Base-by-base conservation (phyloP, 2,329 filamentous ascomycete species). In the Sclerotinia spermophila region DNA sequence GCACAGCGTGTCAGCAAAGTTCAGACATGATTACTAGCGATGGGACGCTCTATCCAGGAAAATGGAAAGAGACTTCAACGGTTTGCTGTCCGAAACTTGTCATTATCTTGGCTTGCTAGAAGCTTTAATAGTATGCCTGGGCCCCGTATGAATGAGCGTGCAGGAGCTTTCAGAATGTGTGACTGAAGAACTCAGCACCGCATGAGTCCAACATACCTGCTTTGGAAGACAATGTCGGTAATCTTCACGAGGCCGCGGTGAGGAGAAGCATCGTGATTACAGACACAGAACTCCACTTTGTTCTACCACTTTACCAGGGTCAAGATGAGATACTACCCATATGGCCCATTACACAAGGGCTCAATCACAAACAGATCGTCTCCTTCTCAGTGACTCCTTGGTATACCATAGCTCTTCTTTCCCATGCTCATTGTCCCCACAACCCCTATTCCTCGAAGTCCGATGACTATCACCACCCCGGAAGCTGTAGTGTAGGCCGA, bases 1-100 rank as follows among this genome's bases (percentile, higher is more conserved):
- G 96, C 95, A 40, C 96, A 99, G 79, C 91, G 91, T 75, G 92
- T 97, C 59, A 79, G 74, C 73, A 79, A 78, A 69, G 67, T 75
- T 60, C 68, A 71, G 33, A 59, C 55, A 55, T 75, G 53, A 74
- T 65, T 42, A 68, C n/a, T 45, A 33, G 38, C 35, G 38, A 66
- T 30, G n/a, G 24, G 45, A 66, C 15, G n/a, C 45, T 66, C 62
- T 40, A 38, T 59, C 42, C 58, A 53, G 45, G 10, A 5, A 30
- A 53, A 33, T 35, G 45, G 45, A 53, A 66, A 40, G 24, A 53
- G 44, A 53, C n/a, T 19, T 24, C 55, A 53, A 42, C 45, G 15
- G 19, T 68, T 40, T 53, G 33, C 33, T 66, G 35, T n/a, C 40
- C 48, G 33, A 66, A 40, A 40, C 17, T 53, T 42, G 35, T 30